Evolutionary conservation across 1,139 yeast species (phyloP).

Genomic region (Taiozyma sp.): DNA sequence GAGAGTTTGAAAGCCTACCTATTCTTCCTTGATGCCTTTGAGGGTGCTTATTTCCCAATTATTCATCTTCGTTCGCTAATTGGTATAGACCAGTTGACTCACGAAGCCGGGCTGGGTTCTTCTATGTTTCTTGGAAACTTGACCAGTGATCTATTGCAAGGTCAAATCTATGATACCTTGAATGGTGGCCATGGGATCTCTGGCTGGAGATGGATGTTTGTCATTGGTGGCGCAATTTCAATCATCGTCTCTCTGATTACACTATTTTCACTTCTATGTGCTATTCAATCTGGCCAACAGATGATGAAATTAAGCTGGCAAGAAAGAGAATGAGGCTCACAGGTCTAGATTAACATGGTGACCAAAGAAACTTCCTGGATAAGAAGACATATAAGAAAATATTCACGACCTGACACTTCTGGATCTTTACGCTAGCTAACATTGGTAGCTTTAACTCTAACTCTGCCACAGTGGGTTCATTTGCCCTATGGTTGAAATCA

Average conservation of each 20-base stretch:
- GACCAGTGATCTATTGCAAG: slow-evolving; percentile 61
- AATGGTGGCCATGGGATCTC: slow-evolving; percentile 25
- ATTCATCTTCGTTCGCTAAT: slow-evolving; percentile 56
- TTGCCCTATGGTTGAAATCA: slow-evolving; percentile 31
- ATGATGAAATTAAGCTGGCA: slow-evolving; percentile 55
- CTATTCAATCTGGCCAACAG: slow-evolving; percentile 54
- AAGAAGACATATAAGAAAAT: slow-evolving; percentile 39
- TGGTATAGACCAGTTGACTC: slow-evolving; percentile 60
- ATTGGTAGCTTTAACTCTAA: slow-evolving; percentile 36
- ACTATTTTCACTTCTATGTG: slow-evolving; percentile 60
- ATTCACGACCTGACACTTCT: slow-evolving; percentile 44
- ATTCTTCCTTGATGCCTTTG: slow-evolving; percentile 49
- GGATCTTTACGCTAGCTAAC: slow-evolving; percentile 15
- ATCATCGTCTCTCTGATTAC: slow-evolving; percentile 43
- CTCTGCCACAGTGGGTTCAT: slow-evolving; percentile 31
- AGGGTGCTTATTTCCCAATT: slow-evolving; percentile 58
- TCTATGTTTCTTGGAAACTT: slow-evolving; percentile 55
- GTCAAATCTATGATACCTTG: slow-evolving; percentile 45
- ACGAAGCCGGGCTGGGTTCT: slow-evolving; percentile 56
- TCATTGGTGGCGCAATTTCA: slow-evolving; percentile 51
- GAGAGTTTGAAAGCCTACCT: slow-evolving; percentile 26
- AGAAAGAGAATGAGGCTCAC: slow-evolving; percentile 45
- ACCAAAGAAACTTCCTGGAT: slow-evolving; percentile 25
- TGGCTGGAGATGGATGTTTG: slow-evolving; percentile 54
- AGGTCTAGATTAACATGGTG: slow-evolving; percentile 26